phyloP scores from a whole-genome alignment of 306 rosid genomes.

The Lagenaria siceraria region DNA sequence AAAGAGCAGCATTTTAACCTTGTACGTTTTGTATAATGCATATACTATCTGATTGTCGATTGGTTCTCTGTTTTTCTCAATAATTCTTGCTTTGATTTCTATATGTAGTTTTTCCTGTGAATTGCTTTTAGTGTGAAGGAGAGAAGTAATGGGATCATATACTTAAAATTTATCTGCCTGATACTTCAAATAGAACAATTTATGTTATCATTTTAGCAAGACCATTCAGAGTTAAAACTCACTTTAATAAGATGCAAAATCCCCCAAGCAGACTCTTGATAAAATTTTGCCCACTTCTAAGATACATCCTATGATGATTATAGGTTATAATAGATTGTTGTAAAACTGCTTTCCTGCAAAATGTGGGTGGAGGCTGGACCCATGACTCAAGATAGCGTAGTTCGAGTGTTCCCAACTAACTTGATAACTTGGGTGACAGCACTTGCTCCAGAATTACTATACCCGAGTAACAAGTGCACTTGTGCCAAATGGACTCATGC shows the following conservation, averaged over 20 bases:
- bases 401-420: not conserved
- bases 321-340: not conserved
- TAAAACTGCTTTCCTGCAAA: not conserved
- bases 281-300: not conserved
- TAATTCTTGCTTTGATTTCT: not conserved
- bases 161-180: not conserved
- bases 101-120: not conserved
- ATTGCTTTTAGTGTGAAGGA: not conserved
- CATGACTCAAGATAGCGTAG: not conserved
- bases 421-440: not conserved
- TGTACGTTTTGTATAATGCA: not conserved
- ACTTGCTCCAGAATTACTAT: not conserved
- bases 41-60: not conserved
- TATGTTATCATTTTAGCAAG: not conserved
- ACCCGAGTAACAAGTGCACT: not conserved
- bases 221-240: not conserved
- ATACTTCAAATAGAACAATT: not conserved
- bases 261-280: not conserved
- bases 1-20: not conserved
- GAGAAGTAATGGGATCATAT: not conserved
- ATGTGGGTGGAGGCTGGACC: not conserved
- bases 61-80: not conserved
- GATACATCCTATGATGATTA: not conserved
- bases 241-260: not conserved
- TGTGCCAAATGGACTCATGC: not conserved